Base-by-base conservation (phyloP, 441 rosid genomes). In the Croton laevigatus region DNA sequence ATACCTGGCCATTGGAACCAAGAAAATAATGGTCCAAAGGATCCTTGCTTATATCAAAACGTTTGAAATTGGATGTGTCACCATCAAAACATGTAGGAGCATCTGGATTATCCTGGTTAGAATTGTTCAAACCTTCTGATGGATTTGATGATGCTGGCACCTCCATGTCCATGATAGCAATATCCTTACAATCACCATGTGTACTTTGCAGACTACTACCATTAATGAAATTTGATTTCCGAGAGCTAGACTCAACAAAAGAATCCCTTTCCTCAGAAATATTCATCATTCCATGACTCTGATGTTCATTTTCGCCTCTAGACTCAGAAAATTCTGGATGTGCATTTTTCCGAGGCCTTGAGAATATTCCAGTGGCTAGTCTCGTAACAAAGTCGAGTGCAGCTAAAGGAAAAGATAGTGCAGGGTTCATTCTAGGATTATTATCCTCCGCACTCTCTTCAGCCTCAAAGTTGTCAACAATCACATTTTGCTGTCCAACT, bases 11-110 rank as follows among this genome's bases (percentile, higher is more conserved):
- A 82, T 73, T 84, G 42, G 86, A 73, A 70, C 83, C 87, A 76
- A 87, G 87, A 78, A 84, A 95, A 79, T 91, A 84, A 82, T 95
- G 99, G 85, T 95, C 99, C 69, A 76, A 68, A 73, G 97, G 97
- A 77, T 87, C 97, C 81, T 85, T 87, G 66, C 87, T 78, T 57
- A 81, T 87, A 73, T 95, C 99, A 82, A 95, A 95, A 78, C 85
- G 93, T 80, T 79, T 89, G 85, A 88, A 93, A 78, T 70, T 71
- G 76, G 76, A 79, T 66, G 64, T 40, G 66, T 78, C 81, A 76
- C 80, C 78, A 59, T 75, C 83, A 61, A 70, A 66, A 78, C 74
- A 46, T 76, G 77, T 49, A 37, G 72, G 75, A 75, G 66, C 70
- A 63, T 80, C 81, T 57, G 78, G 74, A 72, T 80, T 76, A 79